Conservation (phyloP, 2,329 filamentous ascomycete genomes). For the Incumbomyces delicatus region DNA sequence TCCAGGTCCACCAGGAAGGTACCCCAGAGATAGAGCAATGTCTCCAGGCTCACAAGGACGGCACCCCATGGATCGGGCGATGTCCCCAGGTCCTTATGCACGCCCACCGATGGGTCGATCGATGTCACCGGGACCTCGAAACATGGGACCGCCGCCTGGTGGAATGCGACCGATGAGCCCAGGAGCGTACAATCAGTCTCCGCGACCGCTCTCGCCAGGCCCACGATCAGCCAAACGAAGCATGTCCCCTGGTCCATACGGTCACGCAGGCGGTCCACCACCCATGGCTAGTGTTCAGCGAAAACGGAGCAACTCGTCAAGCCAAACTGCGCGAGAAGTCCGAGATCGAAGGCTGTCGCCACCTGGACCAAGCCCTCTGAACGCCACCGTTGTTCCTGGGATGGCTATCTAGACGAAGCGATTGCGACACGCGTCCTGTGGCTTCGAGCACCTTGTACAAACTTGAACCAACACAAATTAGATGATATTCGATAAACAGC, state of each 20-base stretch:
- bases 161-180: constrained; percentile 14
- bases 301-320: constrained; percentile 36
- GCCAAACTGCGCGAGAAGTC: constrained; percentile 25
- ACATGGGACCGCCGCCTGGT: neutral
- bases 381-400: constrained; percentile 7
- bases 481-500: too few relatives aligned
- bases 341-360: constrained; percentile 32
- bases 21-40: constrained; percentile 9
- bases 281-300: constrained; percentile 30
- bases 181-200: constrained; percentile 21
- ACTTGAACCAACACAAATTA: too few relatives aligned
- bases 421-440: too few relatives aligned
- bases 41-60: neutral
- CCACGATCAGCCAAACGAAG: constrained; percentile 32
- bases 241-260: constrained; percentile 38
- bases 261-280: constrained; percentile 30
- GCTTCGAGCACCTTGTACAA: too few relatives aligned
- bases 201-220: constrained; percentile 40
- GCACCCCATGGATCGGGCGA: constrained; percentile 19
- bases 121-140: constrained; percentile 1
- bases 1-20: neutral
- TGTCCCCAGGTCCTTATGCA: constrained; percentile 15
- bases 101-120: neutral
- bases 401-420: constrained; percentile 1
- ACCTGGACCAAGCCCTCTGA: constrained; percentile 19